phyloP scores from a whole-genome alignment of 306 rosid genomes.

The Adenanthera pavonina region DNA sequence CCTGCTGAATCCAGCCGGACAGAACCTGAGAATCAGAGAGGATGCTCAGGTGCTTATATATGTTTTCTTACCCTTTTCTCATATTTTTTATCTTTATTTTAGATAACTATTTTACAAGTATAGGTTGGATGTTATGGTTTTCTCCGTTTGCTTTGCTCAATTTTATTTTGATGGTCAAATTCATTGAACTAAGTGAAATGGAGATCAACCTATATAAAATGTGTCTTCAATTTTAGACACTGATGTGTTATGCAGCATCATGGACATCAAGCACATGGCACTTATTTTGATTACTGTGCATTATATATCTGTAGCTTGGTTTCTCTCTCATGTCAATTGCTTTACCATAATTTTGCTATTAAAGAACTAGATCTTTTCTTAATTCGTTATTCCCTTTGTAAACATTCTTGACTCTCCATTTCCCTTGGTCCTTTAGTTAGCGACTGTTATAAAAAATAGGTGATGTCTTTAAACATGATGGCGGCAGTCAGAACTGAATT shows the following conservation, averaged over 20 bases:
- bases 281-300: not conserved
- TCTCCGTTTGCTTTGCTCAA: slow-evolving; percentile 13
- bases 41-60: slow-evolving; percentile 80
- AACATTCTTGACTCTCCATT: not conserved
- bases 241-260: slow-evolving; percentile 1
- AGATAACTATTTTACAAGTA: slow-evolving; percentile 20
- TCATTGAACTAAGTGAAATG: slow-evolving; percentile 25
- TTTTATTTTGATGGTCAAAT: slow-evolving; percentile 28
- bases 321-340: not conserved
- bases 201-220: slow-evolving; percentile 24
- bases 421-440: not conserved
- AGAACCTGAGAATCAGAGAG: slow-evolving; percentile 96
- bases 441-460: not conserved
- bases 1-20: slow-evolving; percentile 96
- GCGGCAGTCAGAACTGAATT: not conserved
- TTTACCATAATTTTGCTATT: not conserved
- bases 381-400: not conserved
- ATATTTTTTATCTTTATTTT: slow-evolving; percentile 23
- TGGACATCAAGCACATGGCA: not conserved
- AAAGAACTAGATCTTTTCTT: slow-evolving; percentile 6
- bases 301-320: not conserved
- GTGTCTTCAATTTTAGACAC: slow-evolving; percentile 19
- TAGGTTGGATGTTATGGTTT: slow-evolving; percentile 9
- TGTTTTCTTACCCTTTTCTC: slow-evolving; percentile 36
- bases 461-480: not conserved